Evolutionary conservation across 768 basidiomycete genomes (phyloP), one percentile per base, ranked within the genome.

Genomic region (Amyloporia xantha): DNA sequence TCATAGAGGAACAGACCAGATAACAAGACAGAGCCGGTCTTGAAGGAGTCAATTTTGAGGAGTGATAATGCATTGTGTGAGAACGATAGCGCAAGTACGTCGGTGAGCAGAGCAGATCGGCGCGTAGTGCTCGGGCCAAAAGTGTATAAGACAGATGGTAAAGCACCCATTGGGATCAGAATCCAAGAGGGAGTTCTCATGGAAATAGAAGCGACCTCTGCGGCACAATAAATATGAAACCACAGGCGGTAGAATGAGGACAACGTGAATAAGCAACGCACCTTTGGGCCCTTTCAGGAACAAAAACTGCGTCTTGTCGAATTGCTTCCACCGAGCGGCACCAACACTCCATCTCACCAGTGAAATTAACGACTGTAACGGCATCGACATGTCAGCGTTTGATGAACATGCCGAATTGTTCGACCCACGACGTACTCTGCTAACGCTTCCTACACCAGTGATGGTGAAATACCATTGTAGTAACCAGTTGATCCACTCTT

Each of bases 1-100:
- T 98, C 95, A 62, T 98, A 98, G 36, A 96, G 40, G 68, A 97
- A 91, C 20, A 99, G 71, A 4, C 90, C 92, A 2, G 77, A 76
- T 4, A 99, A 72, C 2, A 97, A 75, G 51, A 91, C 79, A 35
- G 76, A 75, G 5, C 92, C 95, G 13, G 95, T 96, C 59, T 75
- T 67, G 74, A 97, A 95, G 7, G 88, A 88, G 65, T 98, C 95
- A 26, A 97, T 66, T 63, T 83, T 86, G 56, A 97, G 71, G 51
- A 93, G 64, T 30, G 81, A 74, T 44, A 97, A 69, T 3, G 90
- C 84, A 54, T 85, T 88, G 63, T 86, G 81, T 21, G 85, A 78
- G 62, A 95, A 88, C 1, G 90, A 88, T 44, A 96, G 64, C 0
- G 73, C 76, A 37, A 81, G 54, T 66, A 94, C 60, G 66, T 96